Conservation (phyloP, 83 land plant species). For the Larix sibirica region DNA sequence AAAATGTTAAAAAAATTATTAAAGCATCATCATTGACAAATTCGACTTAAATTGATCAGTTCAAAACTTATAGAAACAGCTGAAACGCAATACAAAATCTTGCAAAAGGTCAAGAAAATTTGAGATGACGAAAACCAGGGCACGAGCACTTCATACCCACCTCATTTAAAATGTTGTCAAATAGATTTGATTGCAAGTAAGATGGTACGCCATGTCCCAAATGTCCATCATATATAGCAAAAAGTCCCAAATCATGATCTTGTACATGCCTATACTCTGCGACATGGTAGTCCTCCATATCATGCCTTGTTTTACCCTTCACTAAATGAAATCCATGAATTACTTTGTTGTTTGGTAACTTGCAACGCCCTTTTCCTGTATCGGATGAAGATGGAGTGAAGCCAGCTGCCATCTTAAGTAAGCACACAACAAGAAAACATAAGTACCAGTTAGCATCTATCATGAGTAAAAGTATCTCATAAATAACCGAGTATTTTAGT, state of each 20-base stretch:
- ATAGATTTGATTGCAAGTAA: conserved; percentile 63
- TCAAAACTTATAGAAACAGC: too few relatives aligned
- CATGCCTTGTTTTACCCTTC: conserved; percentile 81
- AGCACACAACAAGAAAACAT: too few relatives aligned
- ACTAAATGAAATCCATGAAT: conserved; percentile 64
- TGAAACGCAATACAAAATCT: background rate
- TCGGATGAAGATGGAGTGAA: conserved; percentile 44
- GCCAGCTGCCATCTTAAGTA: conserved; percentile 33
- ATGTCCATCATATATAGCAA: conserved; percentile 93
- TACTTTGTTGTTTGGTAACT: conserved; percentile 30
- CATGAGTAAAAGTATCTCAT: too few relatives aligned
- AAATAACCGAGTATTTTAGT: too few relatives aligned
- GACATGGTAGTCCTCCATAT: conserved; percentile 85
- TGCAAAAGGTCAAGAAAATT: background rate
- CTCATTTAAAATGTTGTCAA: conserved; percentile 77
- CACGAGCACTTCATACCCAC: conserved; percentile 26
- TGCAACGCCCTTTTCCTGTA: conserved; percentile 61
- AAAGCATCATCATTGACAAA: background rate
- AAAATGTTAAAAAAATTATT: too few relatives aligned
- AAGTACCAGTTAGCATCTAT: too few relatives aligned
- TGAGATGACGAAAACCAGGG: background rate
- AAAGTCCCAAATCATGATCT: conserved; percentile 69
- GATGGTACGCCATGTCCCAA: conserved; percentile 69
- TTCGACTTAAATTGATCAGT: background rate
- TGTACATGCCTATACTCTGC: conserved; percentile 53